Percentiles rank a stretch among this genome's conserved stretches.
These are phyloP conservation scores for Dryas drummondii DNA, from an alignment of 306 rosid species.

Conservation along the genomic window DNA sequence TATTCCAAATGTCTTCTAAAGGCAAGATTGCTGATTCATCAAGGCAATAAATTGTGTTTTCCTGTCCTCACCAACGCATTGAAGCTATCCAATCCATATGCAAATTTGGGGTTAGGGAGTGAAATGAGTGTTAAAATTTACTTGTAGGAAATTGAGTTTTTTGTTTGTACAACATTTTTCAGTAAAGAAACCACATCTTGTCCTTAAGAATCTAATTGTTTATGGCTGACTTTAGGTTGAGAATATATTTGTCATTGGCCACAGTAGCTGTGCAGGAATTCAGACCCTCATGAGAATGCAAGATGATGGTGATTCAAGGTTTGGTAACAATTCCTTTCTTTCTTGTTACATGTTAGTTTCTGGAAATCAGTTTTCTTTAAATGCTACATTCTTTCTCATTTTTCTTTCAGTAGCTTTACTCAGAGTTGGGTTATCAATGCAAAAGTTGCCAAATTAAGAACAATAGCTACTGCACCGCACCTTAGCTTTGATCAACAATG, in stretches of 20 bases:
- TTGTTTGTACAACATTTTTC: background rate
- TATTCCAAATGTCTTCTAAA: background rate
- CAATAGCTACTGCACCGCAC: constrained; percentile 57
- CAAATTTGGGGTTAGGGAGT: background rate
- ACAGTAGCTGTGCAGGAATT: constrained; percentile 92
- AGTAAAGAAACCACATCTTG: background rate
- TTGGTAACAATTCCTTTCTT: background rate
- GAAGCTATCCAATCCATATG: background rate
- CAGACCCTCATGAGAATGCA: constrained; percentile 70
- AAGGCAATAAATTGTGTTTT: background rate
- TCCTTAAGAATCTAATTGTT: background rate
- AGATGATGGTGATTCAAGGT: constrained; percentile 65
- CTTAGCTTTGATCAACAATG: constrained; percentile 78
- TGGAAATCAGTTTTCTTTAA: constrained; percentile 9
- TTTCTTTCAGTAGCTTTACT: constrained; percentile 51
- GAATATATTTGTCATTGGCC: constrained; percentile 78
- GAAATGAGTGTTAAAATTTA: background rate
- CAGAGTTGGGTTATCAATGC: constrained; percentile 69
- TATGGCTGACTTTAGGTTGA: constrained; percentile 57
- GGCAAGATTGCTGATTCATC: background rate
- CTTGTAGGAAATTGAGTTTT: background rate
- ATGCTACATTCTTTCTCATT: background rate
- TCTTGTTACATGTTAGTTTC: background rate
- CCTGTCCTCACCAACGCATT: background rate
- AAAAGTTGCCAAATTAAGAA: constrained; percentile 59